phyloP scores from a whole-genome alignment of 306 rosid genomes.

The Fragaria ananassa region DNA sequence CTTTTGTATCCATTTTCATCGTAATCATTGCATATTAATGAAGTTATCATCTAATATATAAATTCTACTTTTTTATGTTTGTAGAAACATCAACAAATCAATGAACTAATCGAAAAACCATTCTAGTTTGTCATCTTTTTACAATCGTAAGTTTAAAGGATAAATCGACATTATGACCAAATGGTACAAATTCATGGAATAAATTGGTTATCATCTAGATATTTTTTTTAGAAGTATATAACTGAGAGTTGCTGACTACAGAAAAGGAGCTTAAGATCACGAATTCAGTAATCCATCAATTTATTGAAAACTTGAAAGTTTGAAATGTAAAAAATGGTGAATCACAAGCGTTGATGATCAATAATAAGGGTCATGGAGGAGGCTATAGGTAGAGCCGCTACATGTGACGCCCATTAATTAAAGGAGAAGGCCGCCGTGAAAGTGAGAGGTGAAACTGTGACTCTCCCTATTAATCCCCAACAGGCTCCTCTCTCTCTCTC shows the following conservation, averaged over 20 bases:
- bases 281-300: conserved; percentile 4
- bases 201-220: too few relatives aligned
- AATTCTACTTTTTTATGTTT: neutral
- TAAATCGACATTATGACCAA: too few relatives aligned
- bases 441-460: conserved; percentile 57
- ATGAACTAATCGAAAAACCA: too few relatives aligned
- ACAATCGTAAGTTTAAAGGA: too few relatives aligned
- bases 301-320: conserved; percentile 23
- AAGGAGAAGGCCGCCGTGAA: conserved; percentile 29
- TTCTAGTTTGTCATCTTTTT: too few relatives aligned
- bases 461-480: conserved; percentile 30
- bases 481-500: conserved; percentile 33
- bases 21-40: too few relatives aligned
- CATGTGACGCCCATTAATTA: conserved; percentile 76
- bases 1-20: too few relatives aligned
- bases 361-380: conserved; percentile 40
- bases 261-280: conserved; percentile 5
- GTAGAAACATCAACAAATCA: neutral
- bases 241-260: neutral
- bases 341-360: neutral
- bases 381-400: conserved; percentile 54
- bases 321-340: conserved; percentile 5
- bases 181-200: too few relatives aligned
- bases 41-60: too few relatives aligned
- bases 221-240: too few relatives aligned